Evolutionary conservation across 1,284 basidiomycete species (phyloP), one percentile per base, ranked within the genome.

Genomic region (Pyrrhoderma noxium): DNA sequence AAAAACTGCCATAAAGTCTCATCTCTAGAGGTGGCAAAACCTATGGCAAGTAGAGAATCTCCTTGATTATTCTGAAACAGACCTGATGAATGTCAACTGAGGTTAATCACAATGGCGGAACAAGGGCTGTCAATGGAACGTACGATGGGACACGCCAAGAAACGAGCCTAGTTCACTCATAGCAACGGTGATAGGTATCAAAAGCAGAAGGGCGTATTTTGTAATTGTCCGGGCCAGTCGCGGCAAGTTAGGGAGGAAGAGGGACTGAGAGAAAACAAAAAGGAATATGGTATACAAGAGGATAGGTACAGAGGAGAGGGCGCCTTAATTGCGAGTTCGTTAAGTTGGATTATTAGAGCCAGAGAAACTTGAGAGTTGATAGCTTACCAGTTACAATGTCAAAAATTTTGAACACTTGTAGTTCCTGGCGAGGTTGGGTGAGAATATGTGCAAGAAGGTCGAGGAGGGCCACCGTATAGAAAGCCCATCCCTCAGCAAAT

Each of bases 81-180:
- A 44, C 47, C 47, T 51, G 47, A 41, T 31, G 49, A 16, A 2
- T 21, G 3, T 34, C 13, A 38, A 9, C 22, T 43, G 45, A 19
- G n/a, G 38, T 8, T 27, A n/a, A n/a, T n/a, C n/a, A n/a, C n/a
- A n/a, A n/a, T n/a, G n/a, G 27, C 31, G 45, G 22, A 51, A 37
- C 21, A 19, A 41, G 35, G 31, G 18, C 38, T 13, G 38, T 35
- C 34, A 8, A 11, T 45, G 14, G 2, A 3, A 70, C 76, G 60
- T 59, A 85, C 84, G 64, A 47, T 79, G 74, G 5, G 70, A 67
- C 25, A 80, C 71, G 47, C 81, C 80, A 31, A 82, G 58, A 57
- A 89, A 84, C 1, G 85, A 85, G 11, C 75, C 76, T 19, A 84
- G 62, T 56, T 78, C 78, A 60, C 82, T 82, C 56, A 74, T 62